phyloP scores from a whole-genome alignment of 2,329 filamentous ascomycete species.

The Sarocladium oryzae region DNA sequence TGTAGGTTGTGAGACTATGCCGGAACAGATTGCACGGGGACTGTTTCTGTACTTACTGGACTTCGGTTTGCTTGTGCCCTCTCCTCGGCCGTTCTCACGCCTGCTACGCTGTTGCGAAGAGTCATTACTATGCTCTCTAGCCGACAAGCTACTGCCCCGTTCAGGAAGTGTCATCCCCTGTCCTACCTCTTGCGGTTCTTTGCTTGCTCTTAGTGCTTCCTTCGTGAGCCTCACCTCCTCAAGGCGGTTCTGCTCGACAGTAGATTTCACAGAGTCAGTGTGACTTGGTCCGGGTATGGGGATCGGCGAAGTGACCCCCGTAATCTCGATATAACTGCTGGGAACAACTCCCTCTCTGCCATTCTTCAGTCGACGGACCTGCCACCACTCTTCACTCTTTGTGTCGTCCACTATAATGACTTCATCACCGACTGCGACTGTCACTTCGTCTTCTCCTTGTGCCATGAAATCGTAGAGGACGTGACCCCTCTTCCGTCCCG shows the following conservation, averaged over 20 bases:
- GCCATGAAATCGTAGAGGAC: slow-evolving; percentile 96
- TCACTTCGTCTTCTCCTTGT: slow-evolving; percentile 93
- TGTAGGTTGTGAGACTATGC: slow-evolving; percentile 24
- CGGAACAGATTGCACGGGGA: neutral
- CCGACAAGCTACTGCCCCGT: slow-evolving; percentile 71
- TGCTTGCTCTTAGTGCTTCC: slow-evolving; percentile 62
- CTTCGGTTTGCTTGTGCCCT: slow-evolving; percentile 51
- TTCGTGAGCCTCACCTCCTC: slow-evolving; percentile 82
- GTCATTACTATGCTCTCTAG: slow-evolving; percentile 60
- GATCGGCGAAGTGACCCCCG: slow-evolving; percentile 54
- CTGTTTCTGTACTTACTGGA: slow-evolving; percentile 54
- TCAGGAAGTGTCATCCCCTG: slow-evolving; percentile 68
- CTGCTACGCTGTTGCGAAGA: slow-evolving; percentile 63
- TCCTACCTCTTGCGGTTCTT: slow-evolving; percentile 61
- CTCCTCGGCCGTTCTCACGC: slow-evolving; percentile 60
- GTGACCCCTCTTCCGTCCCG: slow-evolving; percentile 70
- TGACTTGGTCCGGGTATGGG: slow-evolving; percentile 28
- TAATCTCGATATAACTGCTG: slow-evolving; percentile 91
- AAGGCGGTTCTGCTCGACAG: slow-evolving; percentile 67
- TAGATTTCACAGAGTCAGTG: slow-evolving; percentile 49
- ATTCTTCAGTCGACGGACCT: slow-evolving; percentile 82
- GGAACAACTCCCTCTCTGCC: slow-evolving; percentile 94
- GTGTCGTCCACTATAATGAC: slow-evolving; percentile 83
- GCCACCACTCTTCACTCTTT: slow-evolving; percentile 98
- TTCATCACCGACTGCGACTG: slow-evolving; percentile 82